Evolutionary conservation across 108 stramenopile species (phyloP), one percentile per base, ranked within the genome.

Genomic region (Seminavis robusta): DNA sequence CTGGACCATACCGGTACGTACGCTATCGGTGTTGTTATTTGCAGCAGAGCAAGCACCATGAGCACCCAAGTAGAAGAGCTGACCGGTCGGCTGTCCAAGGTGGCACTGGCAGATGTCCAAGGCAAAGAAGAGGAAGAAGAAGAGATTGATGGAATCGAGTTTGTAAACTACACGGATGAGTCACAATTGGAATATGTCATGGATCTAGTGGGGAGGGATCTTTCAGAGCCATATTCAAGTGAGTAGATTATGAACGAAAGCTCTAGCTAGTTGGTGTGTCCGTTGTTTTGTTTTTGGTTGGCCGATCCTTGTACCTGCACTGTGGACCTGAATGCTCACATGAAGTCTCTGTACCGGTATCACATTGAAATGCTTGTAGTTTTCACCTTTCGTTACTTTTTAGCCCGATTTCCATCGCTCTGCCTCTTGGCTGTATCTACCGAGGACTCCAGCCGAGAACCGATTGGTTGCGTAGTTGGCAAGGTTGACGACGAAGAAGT

Each of bases 321-420:
- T n/a, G n/a, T n/a, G n/a, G n/a, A n/a, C n/a, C n/a, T n/a, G n/a
- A n/a, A n/a, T n/a, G n/a, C n/a, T n/a, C n/a, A n/a, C n/a, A n/a
- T n/a, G n/a, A n/a, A n/a, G n/a, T n/a, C n/a, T n/a, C n/a, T n/a
- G n/a, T n/a, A n/a, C n/a, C n/a, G n/a, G n/a, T n/a, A n/a, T n/a
- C n/a, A n/a, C n/a, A n/a, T n/a, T n/a, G n/a, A n/a, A n/a, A n/a
- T n/a, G 7, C n/a, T 7, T 13, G 3, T 58, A 86, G 81, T 89
- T 47, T 94, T 90, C 57, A 94, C 92, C 10, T 94, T 90, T 74
- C 76, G 92, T 3, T 94, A 94, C 47, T 94, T 94, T 69, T 56
- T 94, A 7, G 61, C 83, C 56, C 73, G 86, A 19, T 94, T 80
- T 65, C 92, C 92, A 7, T 66, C 86, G 21, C 69, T 94, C 6